Conservation (phyloP, 2,329 filamentous ascomycete genomes). For the Ophiocordyceps australis region DNA sequence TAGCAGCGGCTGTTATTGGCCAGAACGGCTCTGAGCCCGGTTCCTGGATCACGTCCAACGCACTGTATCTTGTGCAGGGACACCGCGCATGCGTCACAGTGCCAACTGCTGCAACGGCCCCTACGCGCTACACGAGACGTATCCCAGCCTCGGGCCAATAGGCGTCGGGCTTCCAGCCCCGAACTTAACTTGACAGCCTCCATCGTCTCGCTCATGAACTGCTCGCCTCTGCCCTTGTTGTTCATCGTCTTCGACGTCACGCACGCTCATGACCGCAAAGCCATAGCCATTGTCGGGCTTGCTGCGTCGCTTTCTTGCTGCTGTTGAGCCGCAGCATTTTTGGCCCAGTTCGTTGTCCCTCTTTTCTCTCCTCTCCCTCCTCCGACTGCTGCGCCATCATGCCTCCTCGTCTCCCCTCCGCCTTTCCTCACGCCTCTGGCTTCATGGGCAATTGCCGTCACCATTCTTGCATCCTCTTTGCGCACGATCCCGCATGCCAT, state of each 20-base stretch:
- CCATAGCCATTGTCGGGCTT: background rate
- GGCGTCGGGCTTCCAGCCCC: no score
- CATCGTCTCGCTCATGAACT: no score
- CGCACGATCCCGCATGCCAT: conserved; percentile 4
- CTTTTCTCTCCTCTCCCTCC: conserved; percentile 3
- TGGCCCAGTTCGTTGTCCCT: conserved; percentile 15
- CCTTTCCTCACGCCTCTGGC: conserved; percentile 3
- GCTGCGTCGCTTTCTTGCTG: conserved; percentile 7
- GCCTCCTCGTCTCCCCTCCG: background rate
- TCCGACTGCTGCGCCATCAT: conserved; percentile 1
- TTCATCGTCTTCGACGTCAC: conserved; percentile 1
- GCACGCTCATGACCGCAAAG: no score
- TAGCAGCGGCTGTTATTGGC: no score
- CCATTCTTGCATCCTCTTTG: conserved; percentile 4
- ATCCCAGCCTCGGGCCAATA: no score
- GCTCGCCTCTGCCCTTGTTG: conserved; percentile 1
- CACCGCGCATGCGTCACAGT: no score
- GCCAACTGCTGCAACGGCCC: no score
- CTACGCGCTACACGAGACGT: no score
- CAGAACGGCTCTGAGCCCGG: no score
- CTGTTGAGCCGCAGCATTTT: conserved; percentile 8
- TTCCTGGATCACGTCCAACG: no score
- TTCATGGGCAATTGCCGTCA: conserved; percentile 1
- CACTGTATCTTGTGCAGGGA: no score
- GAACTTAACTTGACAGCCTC: no score